Base-by-base conservation (phyloP, 2,329 filamentous ascomycete species). In the Cladophialophora psammophila region DNA sequence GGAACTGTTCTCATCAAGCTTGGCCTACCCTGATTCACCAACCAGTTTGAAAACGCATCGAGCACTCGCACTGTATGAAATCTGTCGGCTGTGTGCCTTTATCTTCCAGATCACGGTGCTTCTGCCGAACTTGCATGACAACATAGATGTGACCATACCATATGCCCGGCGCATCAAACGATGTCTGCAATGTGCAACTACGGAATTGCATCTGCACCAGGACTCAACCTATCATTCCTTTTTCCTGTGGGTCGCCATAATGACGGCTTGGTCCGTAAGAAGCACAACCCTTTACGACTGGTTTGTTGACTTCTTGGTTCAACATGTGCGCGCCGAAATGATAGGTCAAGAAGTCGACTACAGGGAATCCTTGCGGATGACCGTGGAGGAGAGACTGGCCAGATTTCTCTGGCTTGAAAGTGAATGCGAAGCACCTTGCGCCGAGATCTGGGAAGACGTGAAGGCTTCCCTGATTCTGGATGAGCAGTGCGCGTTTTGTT, bases 41-140 rank as follows among this genome's bases (percentile, higher is more conserved):
- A 5, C 40, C 6, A 26, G 15, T 10, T 9, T 48, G 13, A 5
- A 7, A n/a, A n/a, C 3, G 6, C 13, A 36, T 35, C 62, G 34
- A 53, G 62, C 36, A 13, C 53, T 64, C n/a, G 62, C 45, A n/a
- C n/a, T 59, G 1, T 64, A 64, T 34, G 62, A 64, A 35, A 5
- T 64, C 12, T 64, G 53, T 40, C 53, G 62, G 18, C 38, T 64
- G 13, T 64, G 38, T 13, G 18, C 62, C 53, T 42, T 64, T 18
- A 35, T 64, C 42, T 64, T 64, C 32, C 62, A 64, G 12, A 52
- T 64, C 15, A 56, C 54, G 20, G 54, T 58, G 9, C 62, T 64
- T 15, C 54, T 64, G 45, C 62, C 62, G 9, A 64, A 64, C 40
- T 36, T 64, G 38, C 54, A 64, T 32, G 45, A 38, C 42, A 48